Evolutionary conservation across 2,329 filamentous ascomycete species (phyloP).

Genomic region (Microdochium paspali): DNA sequence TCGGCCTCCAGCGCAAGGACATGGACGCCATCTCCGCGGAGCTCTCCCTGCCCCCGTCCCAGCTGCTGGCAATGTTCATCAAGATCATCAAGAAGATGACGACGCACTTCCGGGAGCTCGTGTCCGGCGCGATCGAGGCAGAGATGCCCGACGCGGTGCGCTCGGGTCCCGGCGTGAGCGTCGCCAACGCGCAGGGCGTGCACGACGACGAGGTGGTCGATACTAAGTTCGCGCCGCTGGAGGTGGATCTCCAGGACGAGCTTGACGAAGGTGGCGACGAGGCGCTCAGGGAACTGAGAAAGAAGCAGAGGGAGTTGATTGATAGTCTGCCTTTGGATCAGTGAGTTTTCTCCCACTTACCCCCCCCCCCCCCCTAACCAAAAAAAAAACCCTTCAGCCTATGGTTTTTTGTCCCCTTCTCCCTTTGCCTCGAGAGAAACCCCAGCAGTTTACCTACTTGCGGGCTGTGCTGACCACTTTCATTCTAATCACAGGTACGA

Average conservation of each 20-base stretch:
- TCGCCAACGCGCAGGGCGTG: conserved; percentile 50
- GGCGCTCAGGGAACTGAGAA: conserved; percentile 58
- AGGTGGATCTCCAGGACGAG: conserved; percentile 67
- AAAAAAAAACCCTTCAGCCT: not conserved
- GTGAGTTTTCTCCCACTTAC: conserved; percentile 38
- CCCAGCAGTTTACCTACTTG: too few species aligned
- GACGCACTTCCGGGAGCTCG: conserved; percentile 63
- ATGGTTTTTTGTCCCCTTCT: conserved; percentile 2
- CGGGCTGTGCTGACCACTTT: not conserved
- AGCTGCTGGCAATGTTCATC: conserved; percentile 93
- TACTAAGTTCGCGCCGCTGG: conserved; percentile 60
- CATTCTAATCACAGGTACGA: conserved; percentile 40
- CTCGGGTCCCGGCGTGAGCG: conserved; percentile 47
- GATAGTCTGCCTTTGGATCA: conserved; percentile 83
- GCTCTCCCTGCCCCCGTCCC: conserved; percentile 60
- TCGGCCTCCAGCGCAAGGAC: conserved; percentile 85
- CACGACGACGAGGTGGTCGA: conserved; percentile 61
- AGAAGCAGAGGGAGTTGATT: conserved; percentile 81
- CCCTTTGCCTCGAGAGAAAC: not conserved
- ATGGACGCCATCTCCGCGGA: conserved; percentile 75
- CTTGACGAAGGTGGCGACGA: conserved; percentile 76
- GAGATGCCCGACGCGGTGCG: conserved; percentile 41
- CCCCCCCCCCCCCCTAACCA: not conserved
- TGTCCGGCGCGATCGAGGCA: conserved; percentile 64
- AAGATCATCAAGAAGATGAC: conserved; percentile 89